Base-by-base conservation (phyloP, 2,329 filamentous ascomycete species). In the Ambrosiella cleistominuta region DNA sequence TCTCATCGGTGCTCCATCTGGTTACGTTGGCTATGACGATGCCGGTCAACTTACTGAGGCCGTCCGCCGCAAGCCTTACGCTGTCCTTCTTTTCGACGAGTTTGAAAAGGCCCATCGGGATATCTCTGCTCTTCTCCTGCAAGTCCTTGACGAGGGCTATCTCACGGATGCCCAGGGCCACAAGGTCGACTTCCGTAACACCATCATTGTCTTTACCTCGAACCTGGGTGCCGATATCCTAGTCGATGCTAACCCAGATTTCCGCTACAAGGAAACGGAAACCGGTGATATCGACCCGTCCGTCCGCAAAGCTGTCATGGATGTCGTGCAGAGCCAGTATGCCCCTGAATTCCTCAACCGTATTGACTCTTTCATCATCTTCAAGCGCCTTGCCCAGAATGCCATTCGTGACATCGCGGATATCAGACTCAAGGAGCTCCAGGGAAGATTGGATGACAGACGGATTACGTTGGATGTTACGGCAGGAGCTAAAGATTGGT, bases 71-170 rank as follows among this genome's bases (percentile, higher is more conserved):
- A 97, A 97, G 69, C 93, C 93, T 0, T 97, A 97, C 64, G 90
- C 91, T 0, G 88, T 98, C 0, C 76, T 98, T 0, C 77, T 98
- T 1, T 95, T 98, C 64, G 93, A 98, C 68, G 93, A 97, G 68
- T 97, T 96, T 64, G 93, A 98, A 68, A 97, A 98, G 68, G 93
- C 91, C 0, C 93, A 97, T 67, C 84, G 88, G 57, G 93, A 98
- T 65, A 96, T 97, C 63, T 94, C 88, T 0, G 85, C 90, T 0
- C 75, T 98, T 2, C 78, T 98, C 3, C 79, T 98, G 3, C 93
- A 97, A 69, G 91, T 97, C 0, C 80, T 98, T 0, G 93, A 97
- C 66, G 93, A 97, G 68, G 93, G 93, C 2, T 96, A 93, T 73
- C 78, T 98, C 54, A 97, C 91, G 0, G 93, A 97, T 67, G 83